These are phyloP conservation scores for Fraxinus anomala DNA, from an alignment of 257 asterid species.

Conservation along the genomic window DNA sequence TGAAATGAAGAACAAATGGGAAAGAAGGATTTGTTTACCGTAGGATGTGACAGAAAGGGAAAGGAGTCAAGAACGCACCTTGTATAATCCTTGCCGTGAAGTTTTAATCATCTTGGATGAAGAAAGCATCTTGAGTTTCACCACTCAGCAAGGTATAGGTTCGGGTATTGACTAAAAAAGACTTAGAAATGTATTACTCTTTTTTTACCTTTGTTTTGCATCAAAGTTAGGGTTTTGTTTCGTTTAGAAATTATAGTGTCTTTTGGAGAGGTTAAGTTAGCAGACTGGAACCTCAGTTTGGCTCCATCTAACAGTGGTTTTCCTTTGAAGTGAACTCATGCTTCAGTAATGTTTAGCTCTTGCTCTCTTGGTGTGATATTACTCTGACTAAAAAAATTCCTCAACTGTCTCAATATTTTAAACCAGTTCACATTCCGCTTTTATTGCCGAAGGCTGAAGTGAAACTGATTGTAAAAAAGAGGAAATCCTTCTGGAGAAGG, in stretches of 20 bases:
- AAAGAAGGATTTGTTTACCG: slow-evolving; percentile 13
- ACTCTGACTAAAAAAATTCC: neutral
- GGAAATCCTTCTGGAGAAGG: neutral
- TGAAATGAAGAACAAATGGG: neutral
- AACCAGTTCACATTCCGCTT: neutral
- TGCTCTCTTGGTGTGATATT: neutral
- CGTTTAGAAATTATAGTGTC: slow-evolving; percentile 13
- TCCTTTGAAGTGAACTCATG: neutral
- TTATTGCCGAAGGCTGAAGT: neutral
- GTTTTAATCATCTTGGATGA: slow-evolving; percentile 13
- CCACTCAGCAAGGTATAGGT: slow-evolving; percentile 39
- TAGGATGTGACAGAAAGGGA: slow-evolving; percentile 25
- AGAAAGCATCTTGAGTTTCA: slow-evolving; percentile 12
- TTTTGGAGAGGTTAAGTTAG: slow-evolving; percentile 19
- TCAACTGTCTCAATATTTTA: neutral
- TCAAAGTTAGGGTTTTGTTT: slow-evolving; percentile 7
- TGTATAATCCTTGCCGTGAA: slow-evolving; percentile 1
- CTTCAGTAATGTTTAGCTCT: neutral
- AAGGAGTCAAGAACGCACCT: slow-evolving; percentile 92
- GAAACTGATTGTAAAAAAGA: neutral
- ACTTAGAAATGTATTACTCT: slow-evolving; percentile 23
- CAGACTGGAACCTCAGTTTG: slow-evolving; percentile 19
- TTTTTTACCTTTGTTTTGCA: slow-evolving; percentile 19
- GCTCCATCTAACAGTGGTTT: slow-evolving; percentile 14
- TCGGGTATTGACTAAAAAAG: slow-evolving; percentile 80